Evolutionary conservation across 176 grass and related monocot genomes (phyloP).

Genomic region (Rhynchospora pubera): DNA sequence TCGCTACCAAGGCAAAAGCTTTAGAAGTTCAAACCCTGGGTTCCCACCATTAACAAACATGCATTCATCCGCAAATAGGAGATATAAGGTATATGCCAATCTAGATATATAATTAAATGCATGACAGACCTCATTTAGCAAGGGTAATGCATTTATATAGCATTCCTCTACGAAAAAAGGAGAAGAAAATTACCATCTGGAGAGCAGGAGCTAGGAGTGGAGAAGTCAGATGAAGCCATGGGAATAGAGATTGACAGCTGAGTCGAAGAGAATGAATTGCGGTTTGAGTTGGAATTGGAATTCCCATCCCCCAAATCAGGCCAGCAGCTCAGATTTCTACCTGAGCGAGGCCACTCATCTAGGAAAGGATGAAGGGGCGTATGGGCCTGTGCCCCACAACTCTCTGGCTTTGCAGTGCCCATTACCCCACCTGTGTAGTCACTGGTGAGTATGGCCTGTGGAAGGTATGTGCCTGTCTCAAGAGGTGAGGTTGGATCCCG

Average conservation of each 20-base stretch:
- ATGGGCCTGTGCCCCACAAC: conserved; percentile 16
- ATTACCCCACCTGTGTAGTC: conserved; percentile 27
- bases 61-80: not conserved
- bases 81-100: not conserved
- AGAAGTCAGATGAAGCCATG: conserved; percentile 58
- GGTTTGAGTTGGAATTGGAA: conserved; percentile 14
- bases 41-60: not conserved
- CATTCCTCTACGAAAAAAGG: not conserved
- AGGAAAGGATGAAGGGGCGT: conserved; percentile 66
- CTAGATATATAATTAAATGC: not conserved
- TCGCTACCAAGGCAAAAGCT: not conserved
- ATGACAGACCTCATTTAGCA: not conserved
- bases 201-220: conserved; percentile 54
- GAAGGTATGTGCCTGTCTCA: conserved; percentile 5
- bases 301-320: conserved; percentile 46
- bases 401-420: conserved; percentile 19
- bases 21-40: too few species aligned
- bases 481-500: not conserved
- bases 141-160: not conserved
- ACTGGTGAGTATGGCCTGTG: conserved; percentile 3
- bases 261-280: conserved; percentile 51
- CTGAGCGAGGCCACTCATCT: conserved; percentile 75
- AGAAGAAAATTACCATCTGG: conserved; percentile 31
- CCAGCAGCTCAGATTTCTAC: conserved; percentile 40
- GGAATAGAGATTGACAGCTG: conserved; percentile 89